phyloP scores from a whole-genome alignment of 2,329 filamentous ascomycete species.

The Pestalotiopsis sp. region DNA sequence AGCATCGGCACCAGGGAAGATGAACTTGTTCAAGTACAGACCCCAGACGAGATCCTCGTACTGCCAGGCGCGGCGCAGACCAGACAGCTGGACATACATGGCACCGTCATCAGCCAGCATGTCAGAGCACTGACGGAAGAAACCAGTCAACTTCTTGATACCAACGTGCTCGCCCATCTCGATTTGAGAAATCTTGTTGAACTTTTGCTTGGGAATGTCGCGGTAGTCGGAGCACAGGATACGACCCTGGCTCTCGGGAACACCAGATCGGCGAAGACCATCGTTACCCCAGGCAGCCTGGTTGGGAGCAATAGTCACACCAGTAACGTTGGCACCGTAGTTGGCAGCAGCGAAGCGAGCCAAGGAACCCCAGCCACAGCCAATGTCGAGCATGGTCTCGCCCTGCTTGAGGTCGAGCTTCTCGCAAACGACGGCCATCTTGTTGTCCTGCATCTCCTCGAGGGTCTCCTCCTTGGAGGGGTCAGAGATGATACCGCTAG shows the following conservation, averaged over 20 bases:
- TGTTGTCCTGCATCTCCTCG: constrained; percentile 95
- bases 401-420: constrained; percentile 83
- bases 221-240: constrained; percentile 96
- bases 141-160: constrained; percentile 78
- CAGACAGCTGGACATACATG: constrained; percentile 92
- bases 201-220: constrained; percentile 69
- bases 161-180: constrained; percentile 98
- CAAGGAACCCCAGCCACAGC: constrained; percentile 94
- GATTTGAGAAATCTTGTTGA: constrained; percentile 92
- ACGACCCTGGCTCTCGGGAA: constrained; percentile 81
- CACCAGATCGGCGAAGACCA: constrained; percentile 76
- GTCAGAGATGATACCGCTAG: constrained; percentile 87
- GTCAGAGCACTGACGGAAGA: constrained; percentile 81
- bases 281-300: constrained; percentile 94
- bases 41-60: constrained; percentile 97
- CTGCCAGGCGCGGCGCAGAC: constrained; percentile 90
- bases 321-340: constrained; percentile 81
- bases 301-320: constrained; percentile 89
- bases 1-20: constrained; percentile 93
- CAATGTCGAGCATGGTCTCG: constrained; percentile 86
- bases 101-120: constrained; percentile 95
- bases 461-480: constrained; percentile 82
- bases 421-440: constrained; percentile 88
- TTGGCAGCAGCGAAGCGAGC: constrained; percentile 86
- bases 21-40: constrained; percentile 98